Evolutionary conservation across 306 rosid genomes (phyloP), one percentile per base, ranked within the genome.

Genomic region (Glycyrrhiza uralensis): DNA sequence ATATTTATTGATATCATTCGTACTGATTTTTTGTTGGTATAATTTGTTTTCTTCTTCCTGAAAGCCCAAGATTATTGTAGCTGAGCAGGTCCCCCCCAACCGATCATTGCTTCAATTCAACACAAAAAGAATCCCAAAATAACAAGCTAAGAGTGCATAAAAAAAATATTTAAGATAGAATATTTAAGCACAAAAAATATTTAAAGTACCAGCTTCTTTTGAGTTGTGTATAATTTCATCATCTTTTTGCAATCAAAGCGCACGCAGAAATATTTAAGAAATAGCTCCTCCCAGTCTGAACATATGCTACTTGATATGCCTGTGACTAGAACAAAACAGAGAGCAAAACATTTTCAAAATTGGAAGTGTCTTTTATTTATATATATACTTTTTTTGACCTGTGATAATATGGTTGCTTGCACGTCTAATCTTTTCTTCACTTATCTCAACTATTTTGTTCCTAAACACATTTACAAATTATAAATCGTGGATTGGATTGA

Each of bases 21-120:
- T 55, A n/a, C 19, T 2, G 29, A 72, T 50, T 51, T 51, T 42
- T 65, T 29, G 32, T 30, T 67, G 9, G 7, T 41, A 38, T n/a
- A n/a, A n/a, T 63, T 67, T 49, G 56, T 29, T 17, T 47, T 15
- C 19, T 46, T 46, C 4, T 49, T 15, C 2, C 12, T 1, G 9
- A 10, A 75, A 65, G 29, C 68, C 15, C 30, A 60, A 60, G 49
- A 50, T 10, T 14, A 38, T 33, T 12, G 4, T 35, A 58, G 26
- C 1, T 11, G 15, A 14, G 4, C 10, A 20, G 75, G 50, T 30
- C 72, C 59, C 17, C 59, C 17, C 36, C 57, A 26, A 46, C 19
- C 3, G n/a, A 76, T 45, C 57, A 38, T 49, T 77, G 76, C 75
- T 67, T 76, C 75, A 6, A 12, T 67, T 76, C 75, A 6, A 12